Base-by-base conservation (phyloP, 2,329 filamentous ascomycete genomes). In the Penicillium sp. region DNA sequence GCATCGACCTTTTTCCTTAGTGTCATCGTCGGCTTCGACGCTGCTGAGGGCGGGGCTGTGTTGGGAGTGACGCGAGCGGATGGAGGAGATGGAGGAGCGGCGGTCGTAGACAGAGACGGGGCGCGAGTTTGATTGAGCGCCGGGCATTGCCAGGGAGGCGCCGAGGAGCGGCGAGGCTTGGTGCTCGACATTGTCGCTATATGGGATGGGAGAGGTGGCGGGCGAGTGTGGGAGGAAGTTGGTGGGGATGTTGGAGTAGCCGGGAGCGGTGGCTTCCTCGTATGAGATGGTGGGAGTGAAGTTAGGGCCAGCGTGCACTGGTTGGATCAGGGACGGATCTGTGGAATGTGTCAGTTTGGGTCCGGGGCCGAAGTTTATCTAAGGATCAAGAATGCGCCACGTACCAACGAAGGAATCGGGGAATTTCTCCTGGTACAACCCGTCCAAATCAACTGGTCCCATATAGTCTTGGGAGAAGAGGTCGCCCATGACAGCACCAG, bases 71-170 rank as follows among this genome's bases (percentile, higher is more conserved):
- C 79, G 82, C 1, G 89, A 91, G 56, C 85, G 85, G 55, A 85
- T 84, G 13, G 89, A 92, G 18, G 83, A 82, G 55, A 88, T 79
- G 42, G 90, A 93, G 47, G 83, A 84, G 44, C 87, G 80, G 36
- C 88, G 81, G 50, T 81, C 78, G 34, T 75, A 72, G 49, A 68
- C 69, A 3, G 70, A 67, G 8, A 63, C 63, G 5, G 74, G 69
- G 68, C 84, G 86, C 34, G 80, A 79, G 59, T 83, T 78, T 63
- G 80, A 85, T 56, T n/a, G n/a, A n/a, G n/a, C n/a, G n/a, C 73
- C 68, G 36, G 78, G 74, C 54, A 87, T 78, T 64, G 85, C 87
- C 3, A 88, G 88, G n/a, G 88, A 90, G 12, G 83, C 61, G 1
- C 59, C 58, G 2, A 58, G 56, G 26, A 59, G 55, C 34, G 57